Base-by-base conservation (phyloP, 2,329 filamentous ascomycete genomes). In the Monilinia fructigena region DNA sequence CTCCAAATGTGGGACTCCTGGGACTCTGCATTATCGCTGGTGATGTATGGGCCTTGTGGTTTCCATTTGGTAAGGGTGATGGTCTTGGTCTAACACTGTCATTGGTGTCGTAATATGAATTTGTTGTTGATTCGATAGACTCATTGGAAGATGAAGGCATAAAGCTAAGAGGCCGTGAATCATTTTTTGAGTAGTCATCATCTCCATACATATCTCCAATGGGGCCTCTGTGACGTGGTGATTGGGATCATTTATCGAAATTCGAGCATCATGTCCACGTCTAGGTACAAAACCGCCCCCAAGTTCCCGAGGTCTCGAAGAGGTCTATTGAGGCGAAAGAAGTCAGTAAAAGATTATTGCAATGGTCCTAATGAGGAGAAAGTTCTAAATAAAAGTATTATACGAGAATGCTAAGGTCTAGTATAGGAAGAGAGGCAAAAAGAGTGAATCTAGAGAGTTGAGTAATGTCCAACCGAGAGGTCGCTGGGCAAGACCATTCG, bases 211-310 rank as follows among this genome's bases (percentile, higher is more conserved):
- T 85, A 78, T 89, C 86, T 69, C 87, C 87, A 77, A 91, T 90
- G 65, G 88, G 65, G 88, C 87, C 76, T 91, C 89, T 56, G 89
- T 92, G 73, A 91, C 86, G 83, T 91, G 89, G 78, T 91, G 88
- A 76, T 80, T 87, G 72, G 89, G 86, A 79, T 91, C 88, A 80
- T 85, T 89, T 76, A 90, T 77, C 28, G 76, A 77, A 42, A 76
- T 71, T 71, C 76, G 74, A 40, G 69, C 55, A 67, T 60, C 73
- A 74, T 77, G 75, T 56, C 75, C 74, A 42, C 75, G 70, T 66
- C 74, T 71, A 63, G 71, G 76, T 66, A 70, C 73, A 69, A 76
- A 77, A 66, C 74, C 74, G 60, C 73, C 76, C 66, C 76, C 76
- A 69, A 76, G 70, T 54, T 76, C 75, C 69, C 74, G 73, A 63